These are phyloP conservation scores for Solidago caesia DNA, from an alignment of 129 eudicot species.

Conservation along the genomic window DNA sequence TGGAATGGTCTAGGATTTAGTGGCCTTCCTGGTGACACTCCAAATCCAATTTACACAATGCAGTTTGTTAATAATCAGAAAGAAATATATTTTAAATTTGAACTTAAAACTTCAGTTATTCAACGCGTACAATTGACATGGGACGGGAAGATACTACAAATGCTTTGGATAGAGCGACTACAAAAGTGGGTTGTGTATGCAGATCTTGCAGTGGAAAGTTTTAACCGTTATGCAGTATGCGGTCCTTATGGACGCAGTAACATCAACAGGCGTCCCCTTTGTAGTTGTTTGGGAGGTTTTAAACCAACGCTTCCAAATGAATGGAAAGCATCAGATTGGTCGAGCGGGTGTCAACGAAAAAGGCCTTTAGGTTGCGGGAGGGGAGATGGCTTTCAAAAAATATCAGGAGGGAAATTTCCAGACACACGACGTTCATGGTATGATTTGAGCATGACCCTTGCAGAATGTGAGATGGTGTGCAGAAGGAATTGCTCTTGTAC, in stretches of 20 bases:
- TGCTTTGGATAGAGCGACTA: too few species aligned
- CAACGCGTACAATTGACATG: too few species aligned
- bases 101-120: too few species aligned
- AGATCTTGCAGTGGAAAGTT: too few species aligned
- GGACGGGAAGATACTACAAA: too few species aligned
- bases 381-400: conserved; percentile 24
- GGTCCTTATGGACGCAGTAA: too few species aligned
- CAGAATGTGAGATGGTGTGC: conserved; percentile 33
- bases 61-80: too few species aligned
- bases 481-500: conserved; percentile 48
- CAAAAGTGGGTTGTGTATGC: too few species aligned
- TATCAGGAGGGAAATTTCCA: conserved; percentile 33
- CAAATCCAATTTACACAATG: too few species aligned
- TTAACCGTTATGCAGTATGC: too few species aligned
- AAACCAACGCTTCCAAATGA: conserved; percentile 20
- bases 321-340: conserved; percentile 46
- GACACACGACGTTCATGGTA: conserved; percentile 33
- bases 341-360: conserved; percentile 48
- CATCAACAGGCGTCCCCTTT: background rate
- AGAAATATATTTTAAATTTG: too few species aligned
- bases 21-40: conserved; percentile 24
- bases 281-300: conserved; percentile 37
- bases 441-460: conserved; percentile 17
- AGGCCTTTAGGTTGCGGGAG: conserved; percentile 23
- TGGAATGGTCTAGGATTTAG: conserved; percentile 44